Evolutionary conservation across 805 yeast species (phyloP).

Genomic region (Wickerhamiella brachini): DNA sequence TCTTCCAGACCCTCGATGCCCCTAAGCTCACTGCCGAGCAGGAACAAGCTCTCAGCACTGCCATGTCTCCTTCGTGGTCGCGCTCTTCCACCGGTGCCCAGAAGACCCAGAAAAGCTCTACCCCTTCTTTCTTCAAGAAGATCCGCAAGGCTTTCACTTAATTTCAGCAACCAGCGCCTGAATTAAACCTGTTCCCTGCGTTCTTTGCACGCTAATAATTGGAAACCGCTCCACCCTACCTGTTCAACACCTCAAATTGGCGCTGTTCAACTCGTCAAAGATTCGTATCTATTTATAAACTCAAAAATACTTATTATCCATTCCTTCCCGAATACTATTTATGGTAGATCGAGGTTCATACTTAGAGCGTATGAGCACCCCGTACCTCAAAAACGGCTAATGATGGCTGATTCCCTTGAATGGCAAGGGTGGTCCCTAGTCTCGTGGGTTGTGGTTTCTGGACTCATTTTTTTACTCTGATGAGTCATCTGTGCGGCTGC

Average conservation of each 20-base stretch:
- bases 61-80: slow-evolving; percentile 4
- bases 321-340: too few species aligned
- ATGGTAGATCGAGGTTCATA: too few species aligned
- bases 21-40: slow-evolving; percentile 1
- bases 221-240: background rate
- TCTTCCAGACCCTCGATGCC: slow-evolving; percentile 1
- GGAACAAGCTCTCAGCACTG: background rate
- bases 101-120: background rate
- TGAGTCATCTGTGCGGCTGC: background rate
- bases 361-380: too few species aligned
- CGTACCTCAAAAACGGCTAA: too few species aligned
- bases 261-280: background rate
- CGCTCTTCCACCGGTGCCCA: background rate
- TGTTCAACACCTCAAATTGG: background rate
- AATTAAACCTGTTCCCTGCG: background rate
- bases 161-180: background rate
- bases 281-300: background rate
- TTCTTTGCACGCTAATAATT: background rate
- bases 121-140: background rate
- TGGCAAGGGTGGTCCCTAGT: too few species aligned
- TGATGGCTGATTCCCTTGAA: too few species aligned
- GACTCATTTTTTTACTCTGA: too few species aligned
- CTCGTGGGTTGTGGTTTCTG: background rate
- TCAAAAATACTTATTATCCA: too few species aligned
- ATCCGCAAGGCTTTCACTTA: background rate